Conservation (phyloP, 257 asterid genomes). For the Striga asiatica region DNA sequence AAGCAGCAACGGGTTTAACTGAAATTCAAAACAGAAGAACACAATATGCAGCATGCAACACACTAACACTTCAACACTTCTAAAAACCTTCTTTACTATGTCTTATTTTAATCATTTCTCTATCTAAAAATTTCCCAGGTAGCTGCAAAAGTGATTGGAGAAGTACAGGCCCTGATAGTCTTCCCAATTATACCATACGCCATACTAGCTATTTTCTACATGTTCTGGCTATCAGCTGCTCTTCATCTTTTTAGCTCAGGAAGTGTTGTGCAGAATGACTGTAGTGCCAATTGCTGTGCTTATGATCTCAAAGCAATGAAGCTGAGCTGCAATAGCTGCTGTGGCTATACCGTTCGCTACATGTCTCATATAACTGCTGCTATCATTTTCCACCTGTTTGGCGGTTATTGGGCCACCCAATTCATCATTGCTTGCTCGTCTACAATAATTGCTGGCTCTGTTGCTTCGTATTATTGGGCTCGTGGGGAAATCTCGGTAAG, state of each 20-base stretch:
- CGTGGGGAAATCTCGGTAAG: slow-evolving; percentile 80
- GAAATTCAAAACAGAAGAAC: too few relatives aligned
- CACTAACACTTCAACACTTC: too few relatives aligned
- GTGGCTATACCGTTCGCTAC: slow-evolving; percentile 72
- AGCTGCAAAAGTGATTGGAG: slow-evolving; percentile 99
- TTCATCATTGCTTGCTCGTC: slow-evolving; percentile 18
- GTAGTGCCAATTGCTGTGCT: slow-evolving; percentile 85
- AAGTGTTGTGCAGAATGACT: slow-evolving; percentile 57
- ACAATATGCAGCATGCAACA: too few relatives aligned
- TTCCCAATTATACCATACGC: slow-evolving; percentile 82
- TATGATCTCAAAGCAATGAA: slow-evolving; percentile 71
- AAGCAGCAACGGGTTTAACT: too few relatives aligned
- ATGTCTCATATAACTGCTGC: slow-evolving; percentile 27
- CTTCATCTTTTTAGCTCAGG: slow-evolving; percentile 94
- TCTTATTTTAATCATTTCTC: neutral
- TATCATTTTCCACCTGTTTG: neutral
- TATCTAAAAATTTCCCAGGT: slow-evolving; percentile 46
- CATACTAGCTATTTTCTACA: slow-evolving; percentile 64
- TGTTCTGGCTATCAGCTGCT: slow-evolving; percentile 95
- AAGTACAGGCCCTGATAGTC: slow-evolving; percentile 76
- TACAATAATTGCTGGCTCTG: neutral
- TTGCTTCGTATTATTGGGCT: slow-evolving; percentile 39
- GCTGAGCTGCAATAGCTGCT: slow-evolving; percentile 81
- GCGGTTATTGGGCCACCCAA: slow-evolving; percentile 93
- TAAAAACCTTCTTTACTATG: neutral